Base-by-base conservation (phyloP, 129 eudicot species). In the Escallonia herrerae region DNA sequence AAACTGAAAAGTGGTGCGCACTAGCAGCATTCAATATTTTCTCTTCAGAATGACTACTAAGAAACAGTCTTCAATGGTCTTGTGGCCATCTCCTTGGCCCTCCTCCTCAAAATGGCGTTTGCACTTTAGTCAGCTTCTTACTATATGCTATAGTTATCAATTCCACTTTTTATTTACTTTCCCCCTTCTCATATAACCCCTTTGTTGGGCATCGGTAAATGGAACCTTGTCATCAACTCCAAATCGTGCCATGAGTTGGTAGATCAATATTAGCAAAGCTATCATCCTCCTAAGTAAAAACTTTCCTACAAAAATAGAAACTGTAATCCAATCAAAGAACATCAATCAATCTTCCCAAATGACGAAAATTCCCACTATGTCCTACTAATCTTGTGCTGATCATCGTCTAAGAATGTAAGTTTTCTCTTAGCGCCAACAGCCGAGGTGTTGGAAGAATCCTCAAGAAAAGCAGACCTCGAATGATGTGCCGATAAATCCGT, bases 361-460 rank as follows among this genome's bases (percentile, higher is more conserved):
- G 38, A 64, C 14, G 5, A 6, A 55, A 66, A 61, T 51, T 33
- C 68, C 58, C 59, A 71, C 74, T 80, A 78, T 41, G 59, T 56
- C 67, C 67, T 70, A 50, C 39, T 63, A 71, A 7, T 80, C 66
- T 78, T 83, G 39, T 68, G 67, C 45, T 72, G 81, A 59, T 80
- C 87, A 49, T 64, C 57, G 41, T 62, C 80, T 48, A 56, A 66
- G 75, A 58, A 84, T 10, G 86, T 58, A 43, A 80, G 87, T 58
- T 74, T 83, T 66, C 96, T 76, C 67, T 83, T 85, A 13, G 68
- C 64, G 43, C 84, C 87, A 52, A n/a, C 75, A 57, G 10, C 55
- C 5, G 58, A 52, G 22, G 66, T 72, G 37, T 15, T 41, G 48
- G 77, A 52, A 22, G 75, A 73, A 65, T n/a, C 58, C 43, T 69